phyloP scores from a whole-genome alignment of 2,329 filamentous ascomycete species.

The Xylaria digitata region DNA sequence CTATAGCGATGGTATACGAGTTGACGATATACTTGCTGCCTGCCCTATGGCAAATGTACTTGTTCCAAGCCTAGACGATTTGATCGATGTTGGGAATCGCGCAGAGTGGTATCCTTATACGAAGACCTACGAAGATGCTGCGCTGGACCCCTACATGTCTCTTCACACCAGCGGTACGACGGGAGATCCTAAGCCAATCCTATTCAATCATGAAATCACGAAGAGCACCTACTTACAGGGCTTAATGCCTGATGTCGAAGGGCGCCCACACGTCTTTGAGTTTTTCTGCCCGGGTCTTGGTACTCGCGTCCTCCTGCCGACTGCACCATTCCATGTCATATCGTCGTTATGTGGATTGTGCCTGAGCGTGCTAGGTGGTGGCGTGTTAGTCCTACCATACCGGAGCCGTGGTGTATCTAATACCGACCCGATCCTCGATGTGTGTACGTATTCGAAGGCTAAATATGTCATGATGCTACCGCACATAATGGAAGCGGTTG shows the following conservation, averaged over 20 bases:
- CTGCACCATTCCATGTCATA: conserved; percentile 39
- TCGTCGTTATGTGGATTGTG: conserved; percentile 31
- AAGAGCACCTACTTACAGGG: conserved; percentile 26
- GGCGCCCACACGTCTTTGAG: conserved; percentile 30
- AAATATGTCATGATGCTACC: conserved; percentile 38
- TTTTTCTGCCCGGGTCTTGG: conserved; percentile 29
- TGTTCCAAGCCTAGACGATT: conserved; percentile 37
- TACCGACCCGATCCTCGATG: conserved; percentile 30
- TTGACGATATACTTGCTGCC: conserved; percentile 37
- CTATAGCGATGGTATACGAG: conserved; percentile 34
- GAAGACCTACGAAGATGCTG: conserved; percentile 41
- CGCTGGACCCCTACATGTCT: conserved; percentile 36
- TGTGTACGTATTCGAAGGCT: conserved; percentile 33
- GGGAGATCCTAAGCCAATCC: conserved; percentile 37
- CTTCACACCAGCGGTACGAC: conserved; percentile 44
- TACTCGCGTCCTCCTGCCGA: conserved; percentile 34
- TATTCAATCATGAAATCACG: conserved; percentile 28
- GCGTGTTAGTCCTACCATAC: conserved; percentile 38
- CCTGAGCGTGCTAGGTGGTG: conserved; percentile 36
- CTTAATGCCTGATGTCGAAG: conserved; percentile 33
- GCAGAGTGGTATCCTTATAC: conserved; percentile 39
- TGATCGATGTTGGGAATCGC: conserved; percentile 21
- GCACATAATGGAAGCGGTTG: conserved; percentile 41
- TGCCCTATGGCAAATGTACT: conserved; percentile 36
- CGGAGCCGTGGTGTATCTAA: conserved; percentile 35